Base-by-base conservation (phyloP, 495 filamentous ascomycete species). In the Penicillium taxi region DNA sequence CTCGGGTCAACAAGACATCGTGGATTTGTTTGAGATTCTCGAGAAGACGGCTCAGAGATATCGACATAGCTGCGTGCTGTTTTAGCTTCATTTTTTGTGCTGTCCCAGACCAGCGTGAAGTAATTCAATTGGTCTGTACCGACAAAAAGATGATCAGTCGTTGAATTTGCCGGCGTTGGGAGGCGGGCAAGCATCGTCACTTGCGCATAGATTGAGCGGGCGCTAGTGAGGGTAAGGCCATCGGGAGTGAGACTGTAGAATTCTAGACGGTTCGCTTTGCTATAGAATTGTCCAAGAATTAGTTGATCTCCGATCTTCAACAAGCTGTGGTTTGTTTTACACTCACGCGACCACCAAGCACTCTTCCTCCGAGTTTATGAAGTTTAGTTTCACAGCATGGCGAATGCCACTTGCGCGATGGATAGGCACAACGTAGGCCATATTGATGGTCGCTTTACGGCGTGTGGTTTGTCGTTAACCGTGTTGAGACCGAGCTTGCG, bases 391-490 rank as follows among this genome's bases (percentile, higher is more conserved):
- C 40, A 96, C 56, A 8, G 88, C 88, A 73, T 94, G 81, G 25
- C 86, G 78, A 39, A 96, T 78, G 58, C 85, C 93, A 55, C 81
- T 94, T 17, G 91, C 82, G 46, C 82, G 70, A 60, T 96, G 91
- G 37, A 99, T 94, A 4, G 91, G 89, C 43, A 86, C 87, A 41
- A 99, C 66, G 51, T 96, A 99, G 31, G 93, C 82, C 91, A 99
- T 99, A 22, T 30, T 53, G 24, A 2, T 15, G 20, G 29, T 42
- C 22, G 26, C 6, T 32, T 26, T 31, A 27, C 28, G 38, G 19
- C 26, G 20, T 30, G 26, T 29, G n/a, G 19, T 15, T 33, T 26
- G 23, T 39, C 32, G 33, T 39, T 47, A n/a, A n/a, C n/a, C 32
- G 39, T 39, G 42, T 29, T 20, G 27, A 28, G 28, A n/a, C 24